Percentiles rank a stretch among this genome's conserved stretches.
Evolutionary conservation across 1,284 basidiomycete genomes (phyloP).

Genomic region (Vanrija sp.): DNA sequence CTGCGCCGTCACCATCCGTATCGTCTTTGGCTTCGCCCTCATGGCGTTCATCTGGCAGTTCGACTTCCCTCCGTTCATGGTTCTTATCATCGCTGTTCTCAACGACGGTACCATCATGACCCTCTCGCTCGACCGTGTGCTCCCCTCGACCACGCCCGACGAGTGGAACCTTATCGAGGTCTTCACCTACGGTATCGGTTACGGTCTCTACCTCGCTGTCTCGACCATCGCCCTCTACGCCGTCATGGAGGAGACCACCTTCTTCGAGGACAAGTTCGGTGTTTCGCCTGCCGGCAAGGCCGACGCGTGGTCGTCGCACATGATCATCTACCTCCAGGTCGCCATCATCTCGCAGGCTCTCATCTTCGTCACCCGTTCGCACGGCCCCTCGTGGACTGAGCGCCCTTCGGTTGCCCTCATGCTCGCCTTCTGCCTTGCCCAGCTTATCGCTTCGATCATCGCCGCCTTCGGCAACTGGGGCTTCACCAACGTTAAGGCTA

Average conservation of each 20-base stretch:
- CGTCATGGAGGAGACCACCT: slow-evolving; percentile 79
- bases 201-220: slow-evolving; percentile 84
- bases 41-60: slow-evolving; percentile 93
- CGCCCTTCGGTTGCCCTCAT: slow-evolving; percentile 86
- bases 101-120: slow-evolving; percentile 99
- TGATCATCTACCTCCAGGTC: slow-evolving; percentile 72
- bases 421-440: slow-evolving; percentile 84
- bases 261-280: slow-evolving; percentile 84
- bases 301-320: slow-evolving; percentile 51
- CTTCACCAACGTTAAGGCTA: slow-evolving; percentile 71
- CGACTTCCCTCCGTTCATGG: slow-evolving; percentile 99
- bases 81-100: slow-evolving; percentile 91
- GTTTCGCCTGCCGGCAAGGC: slow-evolving; percentile 56
- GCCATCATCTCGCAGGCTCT: slow-evolving; percentile 97
- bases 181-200: slow-evolving; percentile 90
- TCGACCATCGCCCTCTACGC: slow-evolving; percentile 82
- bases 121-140: slow-evolving; percentile 90
- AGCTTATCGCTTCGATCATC: slow-evolving; percentile 91
- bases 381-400: slow-evolving; percentile 98
- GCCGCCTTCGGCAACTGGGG: slow-evolving; percentile 88
- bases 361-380: slow-evolving; percentile 94
- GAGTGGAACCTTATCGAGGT: slow-evolving; percentile 96
- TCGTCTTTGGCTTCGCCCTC: slow-evolving; percentile 94
- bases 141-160: slow-evolving; percentile 86
- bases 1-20: slow-evolving; percentile 96